Evolutionary conservation across 495 filamentous ascomycete genomes (phyloP).

Genomic region (Aspergillus carlsbadensis): DNA sequence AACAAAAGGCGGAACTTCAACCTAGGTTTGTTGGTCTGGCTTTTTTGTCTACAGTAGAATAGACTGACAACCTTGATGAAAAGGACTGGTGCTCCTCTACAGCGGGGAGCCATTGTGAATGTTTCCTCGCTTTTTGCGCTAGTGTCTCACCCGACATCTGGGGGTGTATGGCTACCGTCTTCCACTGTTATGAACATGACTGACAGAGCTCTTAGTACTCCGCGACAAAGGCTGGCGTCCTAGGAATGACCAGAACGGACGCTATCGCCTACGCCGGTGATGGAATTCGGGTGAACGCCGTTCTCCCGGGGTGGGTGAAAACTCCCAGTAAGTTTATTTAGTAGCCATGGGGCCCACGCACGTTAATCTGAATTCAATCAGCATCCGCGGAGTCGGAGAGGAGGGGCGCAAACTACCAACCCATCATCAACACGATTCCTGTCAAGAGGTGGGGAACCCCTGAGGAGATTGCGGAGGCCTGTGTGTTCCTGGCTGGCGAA

Average conservation of each 20-base stretch:
- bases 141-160: too few species aligned
- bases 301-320: background rate
- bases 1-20: background rate
- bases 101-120: conserved; percentile 2
- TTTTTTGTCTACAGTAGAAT: background rate
- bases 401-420: too few species aligned
- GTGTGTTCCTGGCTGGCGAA: conserved; percentile 32
- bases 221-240: background rate
- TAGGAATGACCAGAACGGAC: background rate
- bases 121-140: background rate
- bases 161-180: background rate
- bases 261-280: background rate
- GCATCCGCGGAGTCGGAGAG: too few species aligned
- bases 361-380: too few species aligned
- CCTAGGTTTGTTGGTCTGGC: too few species aligned
- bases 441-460: conserved; percentile 34
- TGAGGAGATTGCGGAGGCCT: conserved; percentile 37
- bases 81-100: background rate
- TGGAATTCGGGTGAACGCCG: conserved; percentile 1
- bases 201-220: background rate
- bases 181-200: background rate
- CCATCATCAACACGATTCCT: conserved; percentile 15
- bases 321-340: background rate
- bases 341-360: too few species aligned
- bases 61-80: background rate